phyloP scores from a whole-genome alignment of 83 land plant genomes.

The Diphasiastrum complanatum region DNA sequence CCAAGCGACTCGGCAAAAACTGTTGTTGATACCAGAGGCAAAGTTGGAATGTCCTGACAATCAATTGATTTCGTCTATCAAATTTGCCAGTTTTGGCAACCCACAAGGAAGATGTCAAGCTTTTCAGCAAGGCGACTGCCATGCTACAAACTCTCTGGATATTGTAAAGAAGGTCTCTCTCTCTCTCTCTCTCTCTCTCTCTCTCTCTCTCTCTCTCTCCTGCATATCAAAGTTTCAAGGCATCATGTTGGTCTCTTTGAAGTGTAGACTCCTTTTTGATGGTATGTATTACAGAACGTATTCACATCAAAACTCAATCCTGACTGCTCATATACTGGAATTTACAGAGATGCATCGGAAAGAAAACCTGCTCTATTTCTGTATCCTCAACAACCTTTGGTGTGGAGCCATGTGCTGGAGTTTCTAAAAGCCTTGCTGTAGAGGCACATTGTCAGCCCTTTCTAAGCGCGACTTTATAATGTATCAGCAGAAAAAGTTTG shows the following conservation, averaged over 20 bases:
- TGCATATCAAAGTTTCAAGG: background rate
- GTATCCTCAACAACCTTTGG: conserved; percentile 40
- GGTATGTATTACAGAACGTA: conserved; percentile 7
- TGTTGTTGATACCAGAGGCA: conserved; percentile 29
- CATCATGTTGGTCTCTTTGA: background rate
- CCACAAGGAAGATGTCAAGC: conserved; percentile 55
- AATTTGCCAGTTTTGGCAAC: conserved; percentile 64
- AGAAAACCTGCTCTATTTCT: conserved; percentile 37
- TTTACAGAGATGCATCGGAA: conserved; percentile 47
- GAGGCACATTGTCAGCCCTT: conserved; percentile 57
- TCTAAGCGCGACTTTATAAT: too few relatives aligned
- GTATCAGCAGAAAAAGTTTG: too few relatives aligned
- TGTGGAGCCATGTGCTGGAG: conserved; percentile 45
- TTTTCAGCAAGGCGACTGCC: conserved; percentile 47
- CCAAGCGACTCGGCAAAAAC: conserved; percentile 9
- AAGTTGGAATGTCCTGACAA: conserved; percentile 40
- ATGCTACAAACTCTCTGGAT: conserved; percentile 37
- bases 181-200: background rate
- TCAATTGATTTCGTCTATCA: conserved; percentile 34
- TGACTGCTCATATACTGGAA: too few relatives aligned
- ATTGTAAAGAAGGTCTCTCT: conserved; percentile 39
- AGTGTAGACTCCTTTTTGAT: background rate
- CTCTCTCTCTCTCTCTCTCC: background rate
- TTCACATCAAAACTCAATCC: too few relatives aligned
- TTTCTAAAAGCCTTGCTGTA: conserved; percentile 40